Conservation (phyloP, 2,329 filamentous ascomycete species). For the Cryphonectria naterciae region DNA sequence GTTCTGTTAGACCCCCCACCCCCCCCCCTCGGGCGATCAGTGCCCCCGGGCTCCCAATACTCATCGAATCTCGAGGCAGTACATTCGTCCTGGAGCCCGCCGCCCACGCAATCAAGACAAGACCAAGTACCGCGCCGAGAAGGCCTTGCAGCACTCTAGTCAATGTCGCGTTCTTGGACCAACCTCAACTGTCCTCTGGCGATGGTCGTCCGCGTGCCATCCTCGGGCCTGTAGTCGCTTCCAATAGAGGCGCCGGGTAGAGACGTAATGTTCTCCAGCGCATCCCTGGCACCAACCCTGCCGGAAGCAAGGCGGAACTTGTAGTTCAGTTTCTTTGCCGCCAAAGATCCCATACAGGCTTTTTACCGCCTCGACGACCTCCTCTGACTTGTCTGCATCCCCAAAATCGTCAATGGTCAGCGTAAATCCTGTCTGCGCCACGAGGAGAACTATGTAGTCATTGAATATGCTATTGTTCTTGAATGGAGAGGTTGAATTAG, state of each 20-base stretch:
- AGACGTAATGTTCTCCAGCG: neutral
- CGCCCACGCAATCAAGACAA: neutral
- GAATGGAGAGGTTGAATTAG: neutral
- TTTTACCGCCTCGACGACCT: neutral
- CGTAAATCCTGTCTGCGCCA: neutral
- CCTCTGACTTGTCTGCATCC: neutral
- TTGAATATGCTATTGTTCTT: constrained; percentile 1
- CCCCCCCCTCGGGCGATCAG: neutral
- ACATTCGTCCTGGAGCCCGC: neutral
- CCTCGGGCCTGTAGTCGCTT: neutral
- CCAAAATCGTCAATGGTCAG: neutral
- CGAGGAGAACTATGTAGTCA: neutral
- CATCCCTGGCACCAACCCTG: neutral
- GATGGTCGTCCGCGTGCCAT: neutral
- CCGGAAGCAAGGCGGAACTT: neutral
- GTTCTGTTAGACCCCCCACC: neutral
- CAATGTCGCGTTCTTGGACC: neutral
- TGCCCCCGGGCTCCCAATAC: neutral
- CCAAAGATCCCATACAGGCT: neutral
- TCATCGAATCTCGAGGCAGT: neutral
- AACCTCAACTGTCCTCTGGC: neutral
- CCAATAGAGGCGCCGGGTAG: neutral
- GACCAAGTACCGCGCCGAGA: neutral
- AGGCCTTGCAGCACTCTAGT: neutral
- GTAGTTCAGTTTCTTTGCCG: neutral